Evolutionary conservation across 2,329 filamentous ascomycete species (phyloP), one percentile per base, ranked within the genome.

Genomic region (Neocatenulostroma microsporum): DNA sequence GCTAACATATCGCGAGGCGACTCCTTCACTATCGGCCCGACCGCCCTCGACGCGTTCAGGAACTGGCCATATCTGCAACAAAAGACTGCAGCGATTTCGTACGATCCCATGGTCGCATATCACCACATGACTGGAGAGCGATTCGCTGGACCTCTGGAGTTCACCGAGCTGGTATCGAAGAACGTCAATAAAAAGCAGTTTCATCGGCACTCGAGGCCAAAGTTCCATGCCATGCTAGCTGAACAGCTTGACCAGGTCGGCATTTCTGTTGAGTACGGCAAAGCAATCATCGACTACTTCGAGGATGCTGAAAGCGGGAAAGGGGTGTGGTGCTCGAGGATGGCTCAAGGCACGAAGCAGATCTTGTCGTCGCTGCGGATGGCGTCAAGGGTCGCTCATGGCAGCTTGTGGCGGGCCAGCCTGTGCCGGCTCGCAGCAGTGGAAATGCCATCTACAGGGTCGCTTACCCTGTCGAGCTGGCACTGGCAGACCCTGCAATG

Each of bases 41-140:
- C 67, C 29, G 71, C 71, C 15, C 73, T 68, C 29, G 62, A 61
- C 21, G 71, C 72, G 53, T 64, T 74, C 49, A 68, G 67, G 52
- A 68, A 73, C 41, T 74, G 70, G 70, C 69, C 70, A 8, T 68
- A 72, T 36, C 61, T 76, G 50, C 19, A 18, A 18, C 14, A 58
- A 61, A 26, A 56, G 62, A 33, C 40, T 32, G 34, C 36, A 12
- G 42, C 35, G 39, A 47, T 49, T 19, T 35, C 40, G 21, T 42
- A 37, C 17, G 39, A 42, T 11, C 39, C 36, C 3, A 13, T 35
- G 27, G 34, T 46, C 40, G 37, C 42, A 40, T 32, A 40, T 27
- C 21, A 19, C 19, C 31, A 17, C 18, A 13, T 11, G 15, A 32
- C 10, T 20, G 48, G 46, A n/a, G 39, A 50, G 36, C 48, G 33